Conservation (phyloP, 805 yeast genomes). For the Barnettozyma populi region DNA sequence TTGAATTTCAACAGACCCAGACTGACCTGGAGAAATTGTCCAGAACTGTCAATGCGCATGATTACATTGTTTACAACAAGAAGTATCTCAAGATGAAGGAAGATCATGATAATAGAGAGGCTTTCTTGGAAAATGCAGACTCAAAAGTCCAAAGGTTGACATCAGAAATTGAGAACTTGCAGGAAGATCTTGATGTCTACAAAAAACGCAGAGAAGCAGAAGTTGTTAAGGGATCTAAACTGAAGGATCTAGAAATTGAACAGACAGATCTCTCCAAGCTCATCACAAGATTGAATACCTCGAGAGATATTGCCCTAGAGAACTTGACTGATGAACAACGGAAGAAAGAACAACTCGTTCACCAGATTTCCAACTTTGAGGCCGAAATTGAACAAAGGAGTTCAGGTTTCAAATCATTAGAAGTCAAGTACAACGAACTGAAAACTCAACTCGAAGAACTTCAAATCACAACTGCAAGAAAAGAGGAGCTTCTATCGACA, state of each 20-base stretch:
- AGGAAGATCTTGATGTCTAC: slow-evolving; percentile 53
- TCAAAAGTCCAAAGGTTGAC: slow-evolving; percentile 40
- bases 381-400: slow-evolving; percentile 30
- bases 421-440: slow-evolving; percentile 39
- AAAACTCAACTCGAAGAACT: slow-evolving; percentile 39
- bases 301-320: slow-evolving; percentile 52
- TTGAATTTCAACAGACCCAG: slow-evolving; percentile 84
- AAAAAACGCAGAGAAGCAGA: slow-evolving; percentile 51
- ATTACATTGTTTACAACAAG: slow-evolving; percentile 42
- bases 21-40: slow-evolving; percentile 71
- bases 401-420: slow-evolving; percentile 35
- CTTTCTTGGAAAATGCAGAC: slow-evolving; percentile 36
- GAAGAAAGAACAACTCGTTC: slow-evolving; percentile 30
- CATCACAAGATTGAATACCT: slow-evolving; percentile 61
- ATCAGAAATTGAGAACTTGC: slow-evolving; percentile 52
- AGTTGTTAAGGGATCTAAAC: slow-evolving; percentile 50
- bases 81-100: slow-evolving; percentile 40
- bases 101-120: slow-evolving; percentile 36
- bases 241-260: slow-evolving; percentile 52
- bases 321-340: slow-evolving; percentile 48
- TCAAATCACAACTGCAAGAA: slow-evolving; percentile 45
- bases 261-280: slow-evolving; percentile 58
- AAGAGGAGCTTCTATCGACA: slow-evolving; percentile 77
- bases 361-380: slow-evolving; percentile 31
- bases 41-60: slow-evolving; percentile 73